Base-by-base conservation (phyloP, 495 filamentous ascomycete genomes). In the Endocarpon pusillum region DNA sequence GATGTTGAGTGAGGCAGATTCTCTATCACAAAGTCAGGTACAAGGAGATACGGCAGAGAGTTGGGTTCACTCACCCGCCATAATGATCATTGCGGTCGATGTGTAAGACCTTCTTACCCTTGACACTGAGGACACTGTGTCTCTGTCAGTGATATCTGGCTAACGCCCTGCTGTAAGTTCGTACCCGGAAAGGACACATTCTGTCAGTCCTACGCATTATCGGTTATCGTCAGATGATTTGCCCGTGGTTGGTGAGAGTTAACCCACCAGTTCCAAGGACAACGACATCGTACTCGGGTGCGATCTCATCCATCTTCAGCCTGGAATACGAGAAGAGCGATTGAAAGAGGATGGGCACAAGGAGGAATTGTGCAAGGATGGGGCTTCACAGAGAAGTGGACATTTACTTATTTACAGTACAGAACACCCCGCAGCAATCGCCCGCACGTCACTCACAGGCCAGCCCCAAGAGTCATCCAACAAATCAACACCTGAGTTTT, bases 261-360 rank as follows among this genome's bases (percentile, higher is more conserved):
- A 42, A 59, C 66, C 48, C 59, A 89, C 83, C 83, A 49, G 89
- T 97, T 61, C 89, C 89, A 51, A 97, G 77, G 49, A 97, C 91
- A 47, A 97, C 80, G 55, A 94, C 78, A 70, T 97, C 89, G 67
- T 97, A 97, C 58, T 94, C 84, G 36, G 76, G 74, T 36, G 85
- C 81, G 46, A 97, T 92, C 58, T 97, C 89, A 55, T 93, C 89
- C 83, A 93, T 93, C n/a, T n/a, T n/a, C n/a, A n/a, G n/a, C n/a
- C n/a, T n/a, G n/a, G n/a, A n/a, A n/a, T n/a, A n/a, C n/a, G n/a
- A n/a, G n/a, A 56, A 41, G 67, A 48, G 37, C 15, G 25, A 19
- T 17, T 18, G 51, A 20, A 39, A 36, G 35, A 17, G 14, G 10
- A 8, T 16, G 31, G 16, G 15, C 15, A 32, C 5, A 5, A 32